phyloP scores from a whole-genome alignment of 805 yeast species.

The Candida lessepsii region DNA sequence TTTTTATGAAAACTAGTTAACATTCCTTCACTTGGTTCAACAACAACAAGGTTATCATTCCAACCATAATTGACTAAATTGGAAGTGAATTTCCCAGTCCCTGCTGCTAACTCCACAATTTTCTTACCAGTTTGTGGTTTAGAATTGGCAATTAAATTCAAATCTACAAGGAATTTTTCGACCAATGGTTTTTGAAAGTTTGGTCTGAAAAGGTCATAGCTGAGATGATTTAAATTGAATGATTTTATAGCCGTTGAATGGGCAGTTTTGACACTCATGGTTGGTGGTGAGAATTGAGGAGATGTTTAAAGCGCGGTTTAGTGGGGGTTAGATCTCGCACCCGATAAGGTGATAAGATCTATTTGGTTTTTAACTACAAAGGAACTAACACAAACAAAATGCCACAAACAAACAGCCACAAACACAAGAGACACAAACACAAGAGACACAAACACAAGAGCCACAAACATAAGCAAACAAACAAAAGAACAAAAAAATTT shows the following conservation, averaged over 20 bases:
- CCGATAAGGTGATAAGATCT: too few relatives aligned
- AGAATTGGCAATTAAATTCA: slow-evolving; percentile 26
- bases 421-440: too few relatives aligned
- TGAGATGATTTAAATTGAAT: slow-evolving; percentile 50
- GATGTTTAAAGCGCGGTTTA: too few relatives aligned
- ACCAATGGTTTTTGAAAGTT: slow-evolving; percentile 45
- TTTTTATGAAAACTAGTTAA: slow-evolving; percentile 42
- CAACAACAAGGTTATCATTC: slow-evolving; percentile 37
- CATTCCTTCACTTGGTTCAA: slow-evolving; percentile 63
- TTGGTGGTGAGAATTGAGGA: background rate
- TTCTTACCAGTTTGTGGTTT: slow-evolving; percentile 21
- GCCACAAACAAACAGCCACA: too few relatives aligned
- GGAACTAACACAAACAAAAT: too few relatives aligned
- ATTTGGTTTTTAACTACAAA: too few relatives aligned
- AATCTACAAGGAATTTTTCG: slow-evolving; percentile 37
- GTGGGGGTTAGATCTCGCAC: too few relatives aligned
- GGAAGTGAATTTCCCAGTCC: slow-evolving; percentile 63
- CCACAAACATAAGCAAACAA: too few relatives aligned
- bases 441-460: too few relatives aligned
- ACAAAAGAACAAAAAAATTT: too few relatives aligned
- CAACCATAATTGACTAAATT: slow-evolving; percentile 41
- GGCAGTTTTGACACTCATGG: slow-evolving; percentile 13
- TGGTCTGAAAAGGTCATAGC: slow-evolving; percentile 55
- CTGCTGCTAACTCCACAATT: slow-evolving; percentile 55
- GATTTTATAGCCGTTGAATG: slow-evolving; percentile 44